These are phyloP conservation scores for Leptosphaerulina australis DNA, from an alignment of 2,329 filamentous ascomycete species.

Conservation along the genomic window DNA sequence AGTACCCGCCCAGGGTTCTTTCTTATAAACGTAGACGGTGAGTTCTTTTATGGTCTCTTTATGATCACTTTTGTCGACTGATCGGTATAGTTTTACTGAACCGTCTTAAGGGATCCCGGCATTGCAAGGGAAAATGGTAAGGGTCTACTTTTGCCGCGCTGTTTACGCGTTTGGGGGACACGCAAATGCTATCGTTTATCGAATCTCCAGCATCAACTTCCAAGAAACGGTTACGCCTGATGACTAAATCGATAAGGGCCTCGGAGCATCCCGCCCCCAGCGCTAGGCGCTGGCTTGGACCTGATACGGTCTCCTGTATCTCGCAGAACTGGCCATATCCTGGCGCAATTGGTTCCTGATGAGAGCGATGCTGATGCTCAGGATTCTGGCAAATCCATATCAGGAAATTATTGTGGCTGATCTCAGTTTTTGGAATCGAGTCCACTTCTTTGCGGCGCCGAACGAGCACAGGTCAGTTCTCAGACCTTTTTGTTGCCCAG, in stretches of 20 bases:
- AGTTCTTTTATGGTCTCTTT: constrained; percentile 6
- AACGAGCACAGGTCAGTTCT: constrained; percentile 21
- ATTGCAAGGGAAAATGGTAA: constrained; percentile 19
- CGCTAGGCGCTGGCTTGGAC: constrained; percentile 3
- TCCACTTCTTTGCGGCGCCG: constrained; percentile 27
- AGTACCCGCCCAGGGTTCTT: constrained; percentile 3
- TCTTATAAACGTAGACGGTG: constrained; percentile 12
- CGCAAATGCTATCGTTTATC: neutral
- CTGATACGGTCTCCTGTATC: constrained; percentile 4
- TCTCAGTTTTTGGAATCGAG: constrained; percentile 27
- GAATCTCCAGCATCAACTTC: neutral
- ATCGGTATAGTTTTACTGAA: constrained; percentile 11
- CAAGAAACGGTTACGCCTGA: neutral
- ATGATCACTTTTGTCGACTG: constrained; percentile 15
- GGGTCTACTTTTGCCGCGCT: constrained; percentile 8
- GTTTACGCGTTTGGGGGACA: constrained; percentile 14
- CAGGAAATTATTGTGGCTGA: constrained; percentile 16
- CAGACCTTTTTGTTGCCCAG: constrained; percentile 2
- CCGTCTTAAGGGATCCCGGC: neutral
- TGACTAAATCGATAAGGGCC: neutral
- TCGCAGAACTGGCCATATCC: neutral
- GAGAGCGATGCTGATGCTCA: neutral
- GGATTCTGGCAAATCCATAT: neutral
- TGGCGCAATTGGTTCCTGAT: constrained; percentile 3
- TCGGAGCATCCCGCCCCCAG: constrained; percentile 7